Evolutionary conservation across 768 basidiomycete genomes (phyloP).

Genomic region (Boletus coccyginus): DNA sequence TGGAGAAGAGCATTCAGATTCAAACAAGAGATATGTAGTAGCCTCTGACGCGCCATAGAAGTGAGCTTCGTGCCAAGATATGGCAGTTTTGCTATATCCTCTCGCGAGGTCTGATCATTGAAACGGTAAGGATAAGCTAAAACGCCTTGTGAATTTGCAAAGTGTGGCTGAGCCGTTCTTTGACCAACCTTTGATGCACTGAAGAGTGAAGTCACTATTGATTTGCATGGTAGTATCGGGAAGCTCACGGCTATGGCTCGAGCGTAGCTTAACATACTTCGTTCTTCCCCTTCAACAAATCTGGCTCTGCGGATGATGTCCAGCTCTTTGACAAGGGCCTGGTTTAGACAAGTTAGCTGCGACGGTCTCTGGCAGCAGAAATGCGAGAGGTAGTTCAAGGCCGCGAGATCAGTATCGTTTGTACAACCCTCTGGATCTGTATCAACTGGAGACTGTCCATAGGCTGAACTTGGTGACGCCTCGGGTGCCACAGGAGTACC

Average conservation of each 20-base stretch:
- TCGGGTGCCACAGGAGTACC: neutral
- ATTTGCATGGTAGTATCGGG: neutral
- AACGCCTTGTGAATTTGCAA: neutral
- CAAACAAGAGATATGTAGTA: neutral
- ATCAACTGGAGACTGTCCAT: neutral
- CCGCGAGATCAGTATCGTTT: conserved; percentile 14
- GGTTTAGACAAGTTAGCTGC: conserved; percentile 69
- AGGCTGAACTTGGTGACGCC: neutral
- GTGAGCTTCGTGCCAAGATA: conserved; percentile 50
- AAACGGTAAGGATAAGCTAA: conserved; percentile 51
- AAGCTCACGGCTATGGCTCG: conserved; percentile 64
- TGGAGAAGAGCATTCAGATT: conserved; percentile 23
- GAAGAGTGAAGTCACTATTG: neutral
- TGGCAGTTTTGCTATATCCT: conserved; percentile 43
- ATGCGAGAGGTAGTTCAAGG: conserved; percentile 31
- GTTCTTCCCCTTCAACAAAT: conserved; percentile 62
- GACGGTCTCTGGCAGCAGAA: conserved; percentile 64
- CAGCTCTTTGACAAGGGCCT: conserved; percentile 56
- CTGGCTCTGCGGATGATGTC: conserved; percentile 56
- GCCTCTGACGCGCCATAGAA: conserved; percentile 40
- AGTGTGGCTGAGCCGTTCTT: neutral
- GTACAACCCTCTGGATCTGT: conserved; percentile 22
- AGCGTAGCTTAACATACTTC: conserved; percentile 70
- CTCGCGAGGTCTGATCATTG: conserved; percentile 34
- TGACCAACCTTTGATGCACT: conserved; percentile 49